phyloP scores from a whole-genome alignment of 176 grass and related monocot genomes.

The Lolium rigidum region DNA sequence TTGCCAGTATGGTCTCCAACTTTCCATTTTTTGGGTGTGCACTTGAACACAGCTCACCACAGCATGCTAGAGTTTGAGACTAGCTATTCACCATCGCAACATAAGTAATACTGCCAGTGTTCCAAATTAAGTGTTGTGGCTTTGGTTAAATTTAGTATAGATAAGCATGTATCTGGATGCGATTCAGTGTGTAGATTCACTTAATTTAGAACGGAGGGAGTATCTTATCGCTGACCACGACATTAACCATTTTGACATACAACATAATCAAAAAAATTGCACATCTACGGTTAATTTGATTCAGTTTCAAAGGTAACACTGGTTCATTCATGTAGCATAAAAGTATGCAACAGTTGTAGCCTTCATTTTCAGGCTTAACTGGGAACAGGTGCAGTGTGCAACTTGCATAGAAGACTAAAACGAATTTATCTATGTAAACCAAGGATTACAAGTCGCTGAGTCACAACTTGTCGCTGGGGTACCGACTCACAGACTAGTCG shows the following conservation, averaged over 20 bases:
- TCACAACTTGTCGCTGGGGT: too few relatives aligned
- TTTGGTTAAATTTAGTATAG: too few relatives aligned
- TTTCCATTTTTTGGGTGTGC: background rate
- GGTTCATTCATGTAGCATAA: background rate
- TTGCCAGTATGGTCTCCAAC: background rate
- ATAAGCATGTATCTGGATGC: too few relatives aligned
- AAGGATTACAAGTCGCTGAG: too few relatives aligned
- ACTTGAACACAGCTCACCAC: background rate
- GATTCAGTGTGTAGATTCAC: too few relatives aligned
- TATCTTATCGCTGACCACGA: background rate
- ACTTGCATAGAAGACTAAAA: background rate
- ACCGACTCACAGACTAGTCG: too few relatives aligned
- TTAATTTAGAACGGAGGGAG: too few relatives aligned
- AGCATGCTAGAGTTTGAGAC: background rate
- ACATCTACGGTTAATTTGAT: background rate
- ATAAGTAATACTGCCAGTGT: background rate
- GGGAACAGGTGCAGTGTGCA: background rate
- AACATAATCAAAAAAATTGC: conserved; percentile 2
- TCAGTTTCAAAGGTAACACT: background rate
- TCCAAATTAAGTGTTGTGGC: too few relatives aligned
- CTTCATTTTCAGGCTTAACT: background rate
- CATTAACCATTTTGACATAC: conserved; percentile 21
- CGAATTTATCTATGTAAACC: conserved; percentile 1
- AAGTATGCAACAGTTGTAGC: background rate
- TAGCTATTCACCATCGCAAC: background rate